Evolutionary conservation across 305 asterid species (phyloP), one percentile per base, ranked within the genome.

Genomic region (Rubia peregrina): DNA sequence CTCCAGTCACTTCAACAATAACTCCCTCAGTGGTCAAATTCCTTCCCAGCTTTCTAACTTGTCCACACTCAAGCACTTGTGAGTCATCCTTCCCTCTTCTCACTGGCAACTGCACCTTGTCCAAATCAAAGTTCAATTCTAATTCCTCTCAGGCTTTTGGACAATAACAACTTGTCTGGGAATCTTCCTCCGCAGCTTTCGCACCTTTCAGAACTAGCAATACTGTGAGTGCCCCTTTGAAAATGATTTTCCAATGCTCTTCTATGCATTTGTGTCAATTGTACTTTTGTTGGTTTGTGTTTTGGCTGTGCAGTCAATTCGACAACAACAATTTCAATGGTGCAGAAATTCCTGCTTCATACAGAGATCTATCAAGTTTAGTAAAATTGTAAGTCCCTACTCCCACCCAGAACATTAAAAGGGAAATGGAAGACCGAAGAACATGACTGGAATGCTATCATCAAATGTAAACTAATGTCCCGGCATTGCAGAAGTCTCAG

Each of bases 1-100:
- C 71, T 80, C 72, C 83, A 84, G 88, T 70, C 88, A 84, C 80
- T 82, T 82, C 78, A 84, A 84, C 70, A 80, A 84, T 68, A 84
- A 84, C 70, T 82, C 86, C 19, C 83, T 84, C 72, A 84, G 79
- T 72, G 88, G 86, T 69, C 83, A 79, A 73, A 77, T 84, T 63
- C 88, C 88, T 55, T 21, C 67, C 0, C 75, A 84, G 69, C 81
- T 84, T 71, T 75, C 83, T 57, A 76, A 73, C 69, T 59, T 84
- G 65, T 73, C 83, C 48, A 74, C 72, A 55, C 51, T 84, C 70
- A 38, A 70, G 77, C 88, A 84, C 80, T 73, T 84, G 86, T 84
- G 79, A 80, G 86, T 78, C 61, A 65, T 69, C 33, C 60, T 60
- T 46, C 44, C n/a, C 33, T 21, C 36, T 17, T 38, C 9, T 30